phyloP scores from a whole-genome alignment of 2,329 filamentous ascomycete species.

The Pyrenophora graminea region DNA sequence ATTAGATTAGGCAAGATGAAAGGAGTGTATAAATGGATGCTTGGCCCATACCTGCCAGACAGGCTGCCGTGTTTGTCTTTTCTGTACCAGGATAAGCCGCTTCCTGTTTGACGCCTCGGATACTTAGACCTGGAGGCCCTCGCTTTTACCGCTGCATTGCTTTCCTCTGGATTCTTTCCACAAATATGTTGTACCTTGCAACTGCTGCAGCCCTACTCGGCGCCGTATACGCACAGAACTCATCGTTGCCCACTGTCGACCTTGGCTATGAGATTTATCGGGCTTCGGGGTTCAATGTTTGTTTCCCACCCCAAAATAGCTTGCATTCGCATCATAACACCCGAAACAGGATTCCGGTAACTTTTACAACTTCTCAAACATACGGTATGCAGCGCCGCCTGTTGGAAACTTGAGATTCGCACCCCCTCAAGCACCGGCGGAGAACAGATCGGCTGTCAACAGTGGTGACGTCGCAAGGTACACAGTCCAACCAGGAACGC shows the following conservation, averaged over 20 bases:
- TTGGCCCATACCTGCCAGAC: not conserved
- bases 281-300: conserved; percentile 52
- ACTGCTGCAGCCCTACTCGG: conserved; percentile 28
- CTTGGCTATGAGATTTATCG: conserved; percentile 59
- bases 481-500: conserved; percentile 9
- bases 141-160: not conserved
- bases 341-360: conserved; percentile 40
- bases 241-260: conserved; percentile 53
- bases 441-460: conserved; percentile 53
- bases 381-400: conserved; percentile 61
- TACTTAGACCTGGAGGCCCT: not conserved
- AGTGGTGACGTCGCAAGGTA: conserved; percentile 47
- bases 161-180: not conserved
- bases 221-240: conserved; percentile 30
- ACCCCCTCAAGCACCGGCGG: conserved; percentile 50
- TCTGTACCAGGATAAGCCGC: not conserved
- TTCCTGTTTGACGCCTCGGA: not conserved
- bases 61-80: not conserved
- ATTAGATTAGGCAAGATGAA: conserved; percentile 4
- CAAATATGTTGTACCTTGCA: conserved; percentile 29
- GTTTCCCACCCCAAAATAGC: conserved; percentile 11
- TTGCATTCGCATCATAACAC: conserved; percentile 6
- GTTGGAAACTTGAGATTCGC: conserved; percentile 57
- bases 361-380: conserved; percentile 61
- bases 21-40: conserved; percentile 6